Percentiles rank a stretch among this genome's conserved stretches.
Conservation (phyloP, 1,284 basidiomycete genomes). For the Puccinia triticina region DNA sequence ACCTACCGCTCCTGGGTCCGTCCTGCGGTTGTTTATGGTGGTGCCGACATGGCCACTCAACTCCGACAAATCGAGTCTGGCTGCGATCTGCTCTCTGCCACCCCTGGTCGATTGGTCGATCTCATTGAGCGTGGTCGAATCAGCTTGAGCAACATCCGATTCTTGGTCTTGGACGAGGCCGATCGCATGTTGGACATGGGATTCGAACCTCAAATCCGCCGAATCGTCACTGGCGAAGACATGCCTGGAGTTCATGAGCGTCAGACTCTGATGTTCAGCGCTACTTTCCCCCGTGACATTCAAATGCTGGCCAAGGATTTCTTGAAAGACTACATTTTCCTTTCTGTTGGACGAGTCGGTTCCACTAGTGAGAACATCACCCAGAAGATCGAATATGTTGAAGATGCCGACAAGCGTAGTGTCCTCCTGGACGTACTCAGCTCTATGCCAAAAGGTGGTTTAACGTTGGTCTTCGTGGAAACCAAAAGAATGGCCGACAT, state of each 20-base stretch:
- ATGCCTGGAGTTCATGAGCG: conserved; percentile 91
- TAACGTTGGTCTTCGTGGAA: conserved; percentile 97
- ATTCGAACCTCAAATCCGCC: conserved; percentile 99
- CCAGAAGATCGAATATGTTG: conserved; percentile 95
- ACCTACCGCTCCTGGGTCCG: conserved; percentile 99
- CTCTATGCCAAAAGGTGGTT: conserved; percentile 72
- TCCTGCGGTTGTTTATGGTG: conserved; percentile 98
- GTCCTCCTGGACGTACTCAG: conserved; percentile 91
- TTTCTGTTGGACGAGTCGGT: conserved; percentile 96
- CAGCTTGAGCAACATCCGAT: conserved; percentile 92
- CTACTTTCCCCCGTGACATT: conserved; percentile 98
- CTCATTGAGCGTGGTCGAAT: conserved; percentile 97
- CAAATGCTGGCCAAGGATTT: conserved; percentile 64
- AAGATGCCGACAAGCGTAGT: conserved; percentile 95
- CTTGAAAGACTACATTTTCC: conserved; percentile 80
- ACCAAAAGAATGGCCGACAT: conserved; percentile 99
- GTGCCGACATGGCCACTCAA: conserved; percentile 95
- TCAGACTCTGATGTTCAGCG: conserved; percentile 99
- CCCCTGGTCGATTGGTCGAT: conserved; percentile 98
- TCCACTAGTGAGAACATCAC: conserved; percentile 99
- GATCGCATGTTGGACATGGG: conserved; percentile 99
- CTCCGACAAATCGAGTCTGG: conserved; percentile 92
- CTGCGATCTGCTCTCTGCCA: conserved; percentile 94
- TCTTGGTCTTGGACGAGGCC: conserved; percentile 97
- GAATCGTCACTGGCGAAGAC: conserved; percentile 96